A percentile compares a stretch with the other conserved stretches of the same genome.
Conservation (phyloP, 768 basidiomycete genomes). For the Amanita muscaria region DNA sequence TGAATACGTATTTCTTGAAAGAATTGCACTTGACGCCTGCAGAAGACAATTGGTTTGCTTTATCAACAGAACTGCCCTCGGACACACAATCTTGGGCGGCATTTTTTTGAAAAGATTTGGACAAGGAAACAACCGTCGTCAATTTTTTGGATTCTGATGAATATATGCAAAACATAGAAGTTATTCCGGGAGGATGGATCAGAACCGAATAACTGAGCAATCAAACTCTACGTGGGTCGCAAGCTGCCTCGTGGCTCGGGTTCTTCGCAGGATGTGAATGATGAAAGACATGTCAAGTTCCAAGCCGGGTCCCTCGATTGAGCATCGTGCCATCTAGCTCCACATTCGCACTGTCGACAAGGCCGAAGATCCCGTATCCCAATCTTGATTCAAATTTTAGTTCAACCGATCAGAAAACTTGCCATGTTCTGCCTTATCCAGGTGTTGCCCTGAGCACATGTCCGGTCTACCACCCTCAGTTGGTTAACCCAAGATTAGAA, state of each 20-base stretch:
- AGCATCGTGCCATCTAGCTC: no score
- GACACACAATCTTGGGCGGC: no score
- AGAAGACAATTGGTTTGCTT: no score
- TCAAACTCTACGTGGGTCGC: conserved; percentile 16
- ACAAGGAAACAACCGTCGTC: no score
- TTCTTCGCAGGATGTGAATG: neutral
- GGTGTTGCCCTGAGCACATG: conserved; percentile 12
- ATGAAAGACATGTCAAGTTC: no score
- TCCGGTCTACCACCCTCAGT: conserved; percentile 11
- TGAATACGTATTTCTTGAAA: no score
- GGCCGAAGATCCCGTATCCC: neutral
- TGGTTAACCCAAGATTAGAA: conserved; percentile 10
- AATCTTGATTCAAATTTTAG: neutral
- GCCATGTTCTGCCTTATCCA: neutral
- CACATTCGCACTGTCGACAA: no score
- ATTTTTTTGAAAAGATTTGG: neutral
- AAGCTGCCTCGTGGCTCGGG: conserved; percentile 7
- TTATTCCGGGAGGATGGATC: conserved; percentile 1
- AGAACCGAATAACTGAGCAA: conserved; percentile 19
- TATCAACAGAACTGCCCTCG: no score
- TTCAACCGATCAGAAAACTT: neutral
- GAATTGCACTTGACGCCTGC: no score
- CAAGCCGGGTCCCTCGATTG: no score
- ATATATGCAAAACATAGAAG: no score
- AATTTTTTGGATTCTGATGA: no score